Conservation (phyloP, 1,139 yeast species). For the Saccharomyces hybrid region DNA sequence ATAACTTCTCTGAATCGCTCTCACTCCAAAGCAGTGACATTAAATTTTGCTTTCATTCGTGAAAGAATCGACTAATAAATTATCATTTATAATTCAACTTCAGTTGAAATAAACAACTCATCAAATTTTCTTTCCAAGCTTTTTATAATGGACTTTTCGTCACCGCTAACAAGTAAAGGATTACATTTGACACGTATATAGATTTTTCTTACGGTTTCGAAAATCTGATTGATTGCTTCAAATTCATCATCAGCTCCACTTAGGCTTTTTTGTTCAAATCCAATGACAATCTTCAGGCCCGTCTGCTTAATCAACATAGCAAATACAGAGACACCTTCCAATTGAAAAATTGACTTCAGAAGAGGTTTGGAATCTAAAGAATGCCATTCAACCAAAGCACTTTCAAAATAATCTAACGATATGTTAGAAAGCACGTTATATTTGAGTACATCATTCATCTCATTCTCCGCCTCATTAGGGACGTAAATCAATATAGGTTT, state of each 20-base stretch:
- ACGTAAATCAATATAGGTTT: constrained; percentile 24
- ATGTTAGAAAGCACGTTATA: constrained; percentile 28
- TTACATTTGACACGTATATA: constrained; percentile 23
- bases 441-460: constrained; percentile 21
- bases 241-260: constrained; percentile 10
- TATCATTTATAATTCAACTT: not conserved
- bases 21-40: not conserved
- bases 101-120: not conserved
- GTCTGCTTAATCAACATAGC: constrained; percentile 26
- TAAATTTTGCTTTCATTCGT: not conserved
- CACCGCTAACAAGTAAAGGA: constrained; percentile 16
- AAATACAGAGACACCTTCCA: constrained; percentile 26
- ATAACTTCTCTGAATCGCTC: not conserved
- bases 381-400: constrained; percentile 22
- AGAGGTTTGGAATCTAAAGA: constrained; percentile 10
- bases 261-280: constrained; percentile 14
- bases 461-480: constrained; percentile 8
- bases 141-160: constrained; percentile 3
- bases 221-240: constrained; percentile 12
- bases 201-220: constrained; percentile 20
- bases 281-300: constrained; percentile 26
- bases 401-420: constrained; percentile 28
- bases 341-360: constrained; percentile 22
- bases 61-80: not conserved
- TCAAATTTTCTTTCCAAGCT: constrained; percentile 9